These are phyloP conservation scores for Coniochaeta prunicola DNA, from an alignment of 2,329 filamentous ascomycete species.

Conservation along the genomic window DNA sequence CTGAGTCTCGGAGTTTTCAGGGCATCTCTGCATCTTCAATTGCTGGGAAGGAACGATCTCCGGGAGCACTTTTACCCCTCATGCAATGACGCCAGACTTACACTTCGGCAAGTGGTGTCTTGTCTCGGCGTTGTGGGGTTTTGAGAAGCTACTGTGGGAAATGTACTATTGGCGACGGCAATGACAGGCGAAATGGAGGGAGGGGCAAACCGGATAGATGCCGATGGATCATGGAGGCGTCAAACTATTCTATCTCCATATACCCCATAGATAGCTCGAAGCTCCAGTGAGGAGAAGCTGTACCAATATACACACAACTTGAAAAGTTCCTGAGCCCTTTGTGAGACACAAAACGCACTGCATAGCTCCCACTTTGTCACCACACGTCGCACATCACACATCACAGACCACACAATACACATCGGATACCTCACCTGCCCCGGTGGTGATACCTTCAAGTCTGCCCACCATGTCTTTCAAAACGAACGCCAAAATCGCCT, in stretches of 20 bases:
- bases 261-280: too few relatives aligned
- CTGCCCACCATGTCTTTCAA: conserved; percentile 66
- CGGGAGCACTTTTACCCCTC: not conserved
- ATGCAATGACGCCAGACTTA: not conserved
- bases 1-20: not conserved
- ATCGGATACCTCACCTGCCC: too few relatives aligned
- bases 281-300: not conserved
- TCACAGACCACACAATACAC: not conserved
- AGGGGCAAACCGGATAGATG: not conserved
- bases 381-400: too few relatives aligned
- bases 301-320: not conserved
- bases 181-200: not conserved
- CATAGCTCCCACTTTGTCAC: not conserved
- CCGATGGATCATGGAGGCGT: too few relatives aligned
- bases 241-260: too few relatives aligned
- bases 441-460: not conserved
- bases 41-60: not conserved
- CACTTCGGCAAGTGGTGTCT: not conserved
- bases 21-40: not conserved
- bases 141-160: not conserved
- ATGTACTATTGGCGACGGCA: not conserved
- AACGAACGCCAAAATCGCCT: conserved; percentile 81
- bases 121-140: not conserved
- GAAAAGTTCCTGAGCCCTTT: not conserved
- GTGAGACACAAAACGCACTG: not conserved